Evolutionary conservation across 805 yeast species (phyloP), one percentile per base, ranked within the genome.

Genomic region (Candida insectorum): DNA sequence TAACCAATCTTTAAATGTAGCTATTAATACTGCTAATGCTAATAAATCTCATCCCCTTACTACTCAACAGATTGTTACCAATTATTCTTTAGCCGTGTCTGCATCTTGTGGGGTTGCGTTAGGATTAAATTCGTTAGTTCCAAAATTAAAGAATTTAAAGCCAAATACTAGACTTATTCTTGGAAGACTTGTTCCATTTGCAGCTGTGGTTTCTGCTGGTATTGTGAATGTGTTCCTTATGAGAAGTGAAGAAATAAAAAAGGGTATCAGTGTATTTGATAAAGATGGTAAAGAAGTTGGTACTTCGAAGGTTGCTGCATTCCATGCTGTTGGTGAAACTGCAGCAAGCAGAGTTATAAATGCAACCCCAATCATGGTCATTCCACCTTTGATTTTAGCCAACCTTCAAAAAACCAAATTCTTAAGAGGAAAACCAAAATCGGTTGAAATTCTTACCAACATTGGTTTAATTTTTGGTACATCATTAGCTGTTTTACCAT

Each of bases 131-230:
- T 75, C 95, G 15, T 52, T 88, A 19, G 97, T 93, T n/a, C 97
- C 97, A 13, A 74, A 82, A 43, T 66, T 93, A 51, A 83, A 75
- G 47, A 67, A 71, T 21, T 54, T 93, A n/a, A 58, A 74, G n/a
- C 79, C 95, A 2, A 66, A 67, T 38, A 77, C 97, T 2, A 79
- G 70, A 52, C 62, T 81, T 47, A 70, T 89, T 19, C 61, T 93
- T 36, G 81, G 89, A 26, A 80, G 99, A 46, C 70, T 93, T 37
- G 95, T 93, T 9, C 99, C 99, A 5, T 93, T 93, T 65, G 97
- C 97, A 0, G 99, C 99, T 2, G 99, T 93, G 22, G 97, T 89
- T 1, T 80, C 93, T 33, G 99, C 99, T 1, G 97, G 98, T 54
- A 71, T 93, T 21, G 95, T 88, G 24, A 93, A 93, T 48, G 96